Conservation (phyloP, 2,329 filamentous ascomycete genomes). For the Penicillium rolfsii region DNA sequence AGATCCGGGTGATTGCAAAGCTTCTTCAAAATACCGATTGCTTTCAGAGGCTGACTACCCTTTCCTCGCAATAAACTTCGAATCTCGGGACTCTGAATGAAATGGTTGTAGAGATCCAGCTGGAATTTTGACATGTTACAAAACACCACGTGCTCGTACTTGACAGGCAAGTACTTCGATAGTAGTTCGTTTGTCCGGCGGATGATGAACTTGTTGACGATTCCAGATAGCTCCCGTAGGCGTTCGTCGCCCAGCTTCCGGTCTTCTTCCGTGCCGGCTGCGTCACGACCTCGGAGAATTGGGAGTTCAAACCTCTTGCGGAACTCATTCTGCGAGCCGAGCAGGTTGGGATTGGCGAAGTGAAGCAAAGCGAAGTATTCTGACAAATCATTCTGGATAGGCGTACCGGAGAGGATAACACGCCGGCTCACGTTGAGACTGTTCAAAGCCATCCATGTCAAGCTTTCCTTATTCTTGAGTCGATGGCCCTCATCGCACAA, state of each 20-base stretch:
- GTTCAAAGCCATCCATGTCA: conserved; percentile 91
- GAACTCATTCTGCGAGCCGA: conserved; percentile 88
- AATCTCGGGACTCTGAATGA: conserved; percentile 93
- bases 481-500: conserved; percentile 97
- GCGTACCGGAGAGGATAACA: conserved; percentile 94
- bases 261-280: conserved; percentile 81
- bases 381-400: conserved; percentile 97
- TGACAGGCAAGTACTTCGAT: conserved; percentile 95
- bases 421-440: conserved; percentile 85
- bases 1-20: conserved; percentile 98
- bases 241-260: conserved; percentile 81
- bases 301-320: conserved; percentile 92
- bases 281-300: conserved; percentile 88
- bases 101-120: conserved; percentile 91
- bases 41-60: conserved; percentile 92
- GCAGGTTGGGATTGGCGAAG: conserved; percentile 91
- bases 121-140: conserved; percentile 95
- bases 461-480: conserved; percentile 93
- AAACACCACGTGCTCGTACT: conserved; percentile 99
- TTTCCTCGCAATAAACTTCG: conserved; percentile 89
- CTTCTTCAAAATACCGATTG: conserved; percentile 96
- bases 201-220: conserved; percentile 99
- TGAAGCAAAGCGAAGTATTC: conserved; percentile 96
- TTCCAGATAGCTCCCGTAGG: conserved; percentile 73
- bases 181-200: conserved; percentile 96